phyloP scores from a whole-genome alignment of 108 stramenopile genomes.

The Chaetoceros tenuissimus region DNA sequence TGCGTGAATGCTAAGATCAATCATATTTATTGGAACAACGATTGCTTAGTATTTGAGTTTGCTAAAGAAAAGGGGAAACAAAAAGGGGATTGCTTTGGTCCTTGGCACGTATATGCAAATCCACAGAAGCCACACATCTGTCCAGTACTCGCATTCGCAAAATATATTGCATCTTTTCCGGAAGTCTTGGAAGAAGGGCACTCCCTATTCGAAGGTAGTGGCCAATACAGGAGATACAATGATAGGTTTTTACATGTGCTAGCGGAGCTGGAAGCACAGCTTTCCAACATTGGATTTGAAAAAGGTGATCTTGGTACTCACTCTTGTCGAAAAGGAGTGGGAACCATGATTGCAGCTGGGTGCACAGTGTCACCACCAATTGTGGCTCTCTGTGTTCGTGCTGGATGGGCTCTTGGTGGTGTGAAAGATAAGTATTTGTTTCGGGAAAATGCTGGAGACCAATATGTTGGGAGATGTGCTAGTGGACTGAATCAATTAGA shows the following conservation, averaged over 20 bases:
- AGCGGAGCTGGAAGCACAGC: neutral
- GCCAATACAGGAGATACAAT: slow-evolving; percentile 12
- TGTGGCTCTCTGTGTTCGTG: slow-evolving; percentile 7
- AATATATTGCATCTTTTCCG: too few species aligned
- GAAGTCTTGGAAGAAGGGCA: too few species aligned
- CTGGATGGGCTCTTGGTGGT: slow-evolving; percentile 7
- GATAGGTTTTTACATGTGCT: slow-evolving; percentile 4
- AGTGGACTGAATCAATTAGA: neutral
- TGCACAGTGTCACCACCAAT: slow-evolving; percentile 12
- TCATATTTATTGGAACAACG: slow-evolving; percentile 7
- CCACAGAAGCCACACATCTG: slow-evolving; percentile 8
- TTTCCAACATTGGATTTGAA: slow-evolving; percentile 4
- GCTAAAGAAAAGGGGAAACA: slow-evolving; percentile 12
- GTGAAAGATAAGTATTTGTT: slow-evolving; percentile 13
- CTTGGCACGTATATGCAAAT: slow-evolving; percentile 20
- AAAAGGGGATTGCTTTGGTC: neutral
- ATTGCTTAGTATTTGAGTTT: slow-evolving; percentile 11
- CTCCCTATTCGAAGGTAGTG: slow-evolving; percentile 3
- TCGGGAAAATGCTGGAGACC: slow-evolving; percentile 11
- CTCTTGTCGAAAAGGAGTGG: slow-evolving; percentile 12
- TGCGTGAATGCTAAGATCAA: slow-evolving; percentile 7
- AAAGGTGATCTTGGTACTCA: slow-evolving; percentile 12
- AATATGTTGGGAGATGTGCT: slow-evolving; percentile 7
- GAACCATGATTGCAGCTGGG: slow-evolving; percentile 4
- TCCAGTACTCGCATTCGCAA: slow-evolving; percentile 14